Base-by-base conservation (phyloP, 1,139 yeast genomes). In the Zygotorulaspora mrakii region DNA sequence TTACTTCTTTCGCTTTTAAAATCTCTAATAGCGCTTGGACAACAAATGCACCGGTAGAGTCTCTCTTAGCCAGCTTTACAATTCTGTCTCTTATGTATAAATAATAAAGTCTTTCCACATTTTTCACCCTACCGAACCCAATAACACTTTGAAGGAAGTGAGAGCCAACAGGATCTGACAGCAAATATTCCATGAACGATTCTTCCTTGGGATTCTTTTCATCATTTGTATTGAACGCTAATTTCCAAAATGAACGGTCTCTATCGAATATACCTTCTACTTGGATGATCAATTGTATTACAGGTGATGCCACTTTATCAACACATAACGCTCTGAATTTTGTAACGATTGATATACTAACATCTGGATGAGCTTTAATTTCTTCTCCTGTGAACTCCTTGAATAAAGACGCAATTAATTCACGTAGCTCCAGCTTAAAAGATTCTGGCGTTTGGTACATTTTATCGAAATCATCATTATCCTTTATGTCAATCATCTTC, bases 81-180 rank as follows among this genome's bases (percentile, higher is more conserved):
- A 87, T 67, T 47, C 95, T 70, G 31, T 79, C 83, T 47, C 76
- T 76, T 79, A 89, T 86, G 65, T 88, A 86, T 8, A 76, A 61
- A 36, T 67, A 69, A 65, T 80, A 86, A 37, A 89, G 64, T 53
- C 95, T 74, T 52, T 81, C 84, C 31, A 83, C 75, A 54, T 78
- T 77, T 51, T 77, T 81, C 45, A 76, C 65, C 50, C 94, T 79
- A 35, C 83, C 83, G 40, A 74, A 76, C 35, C 74, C 76, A 39
- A 89, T 70, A 16, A 79, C 74, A 13, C 81, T 73, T 62, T 89
- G 89, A 30, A 89, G 69, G 66, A 89, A 88, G 64, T 88, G 96
- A 1, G 95, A 82, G 1, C 97, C 98, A 11, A 88, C 87, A 1
- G 95, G 72, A 57, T 89, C 96, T 5, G 94, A 80, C 37, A 89